Base-by-base conservation (phyloP, 495 filamentous ascomycete species). In the Penicillium samsonianum region DNA sequence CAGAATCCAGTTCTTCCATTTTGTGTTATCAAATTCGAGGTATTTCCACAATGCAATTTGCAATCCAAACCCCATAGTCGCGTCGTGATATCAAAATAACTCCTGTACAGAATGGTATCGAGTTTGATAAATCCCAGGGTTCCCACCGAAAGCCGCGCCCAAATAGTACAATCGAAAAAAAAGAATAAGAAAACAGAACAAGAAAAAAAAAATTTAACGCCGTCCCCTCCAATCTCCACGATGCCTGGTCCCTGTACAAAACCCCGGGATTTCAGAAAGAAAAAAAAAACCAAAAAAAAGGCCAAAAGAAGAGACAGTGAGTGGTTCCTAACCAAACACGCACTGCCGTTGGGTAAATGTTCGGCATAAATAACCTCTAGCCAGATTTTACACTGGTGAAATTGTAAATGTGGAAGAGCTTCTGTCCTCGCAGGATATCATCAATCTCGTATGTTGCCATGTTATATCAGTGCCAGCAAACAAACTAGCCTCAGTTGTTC, bases 41-140 rank as follows among this genome's bases (percentile, higher is more conserved):
- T 61, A 68, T 68, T 68, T 68, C 59, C 65, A 63, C 60, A 22
- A 37, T 47, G 11, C 44, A 44, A 51, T 49, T 38, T 14, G 37
- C 46, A 54, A 17, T 22, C 31, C 43, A 52, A 43, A 33, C 47
- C 58, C 50, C 46, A 50, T 46, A 43, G 49, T 17, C 48, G 40
- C 57, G 38, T 46, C 26, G 9, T 47, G 44, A 42, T 50, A 53
- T 40, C 30, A 42, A 50, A 44, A 61, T 11, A 64, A 72, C 72
- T 65, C 73, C 72, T 72, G 59, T 73, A 69, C 66, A 73, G 66
- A 72, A 71, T 76, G 73, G 73, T 76, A 76, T 76, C 73, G 68
- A 76, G 63, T 74, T 59, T 63, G 65, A 55, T 60, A 50, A 52
- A 62, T 61, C 53, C 62, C 59, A 40, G 53, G 35, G 41, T 37